Evolutionary conservation across 2,329 filamentous ascomycete genomes (phyloP), one percentile per base, ranked within the genome.

Genomic region (Myriangium duriaei): DNA sequence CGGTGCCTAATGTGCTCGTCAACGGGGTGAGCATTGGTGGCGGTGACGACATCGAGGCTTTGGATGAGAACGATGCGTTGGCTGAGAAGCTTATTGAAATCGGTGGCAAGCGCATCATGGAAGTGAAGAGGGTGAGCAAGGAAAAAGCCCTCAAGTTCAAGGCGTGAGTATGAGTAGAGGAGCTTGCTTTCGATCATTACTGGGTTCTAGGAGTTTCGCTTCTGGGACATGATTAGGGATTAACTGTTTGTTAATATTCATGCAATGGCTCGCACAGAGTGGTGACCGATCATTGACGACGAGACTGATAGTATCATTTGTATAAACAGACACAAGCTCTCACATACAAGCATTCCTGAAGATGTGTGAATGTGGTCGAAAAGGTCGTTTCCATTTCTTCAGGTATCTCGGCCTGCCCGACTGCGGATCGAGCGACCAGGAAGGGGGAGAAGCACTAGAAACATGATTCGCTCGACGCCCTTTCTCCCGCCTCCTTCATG

Each of bases 1-100:
- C 91, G 0, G 91, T 98, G 0, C 91, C 91, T 11, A 98, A 98
- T 55, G 72, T 96, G 24, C 69, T 98, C 49, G 70, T 98, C 51
- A 83, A 85, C 51, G 86, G 85, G 32, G 77, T 79, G 57, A 91
- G 81, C 59, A 84, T 96, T 44, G 91, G 91, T 32, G 91, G 91
- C 14, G 77, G 84, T 34, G 88, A 96, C 54, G 85, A 95, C 43
- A 72, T 98, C 40, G 71, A 75, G 34, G 76, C 72, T 16, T 64
- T 96, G 43, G 60, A 68, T 42, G 58, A 66, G 17, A 59, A 65
- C 17, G 76, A 78, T 45, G 72, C 73, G 41, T 65, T 96, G 44
- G 70, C 76, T 5, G 71, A 72, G 40, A 91, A 77, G 57, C 70
- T 96, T 45, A 75, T 74, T 56, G 69, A 71, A 16, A 67, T 93